phyloP scores from a whole-genome alignment of 768 basidiomycete species.

The Hericium alpestre region DNA sequence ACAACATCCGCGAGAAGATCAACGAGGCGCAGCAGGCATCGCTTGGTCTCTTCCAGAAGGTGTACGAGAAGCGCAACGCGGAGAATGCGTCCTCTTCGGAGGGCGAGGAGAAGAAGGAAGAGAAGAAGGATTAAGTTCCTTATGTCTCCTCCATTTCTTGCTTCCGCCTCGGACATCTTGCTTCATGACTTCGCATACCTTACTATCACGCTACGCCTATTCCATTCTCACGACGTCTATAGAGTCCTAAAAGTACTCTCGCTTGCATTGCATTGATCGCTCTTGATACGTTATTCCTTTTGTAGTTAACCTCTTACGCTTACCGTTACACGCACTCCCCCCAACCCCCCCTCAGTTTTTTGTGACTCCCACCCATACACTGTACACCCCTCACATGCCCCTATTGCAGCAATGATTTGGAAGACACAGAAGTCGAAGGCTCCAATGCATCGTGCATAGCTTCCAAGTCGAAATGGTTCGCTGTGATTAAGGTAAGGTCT shows the following conservation, averaged over 20 bases:
- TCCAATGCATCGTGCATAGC: too few relatives aligned
- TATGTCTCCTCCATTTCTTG: not conserved
- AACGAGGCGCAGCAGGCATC: slow-evolving; percentile 91
- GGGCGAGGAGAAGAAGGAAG: slow-evolving; percentile 31
- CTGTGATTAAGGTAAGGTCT: too few relatives aligned
- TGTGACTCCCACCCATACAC: not conserved
- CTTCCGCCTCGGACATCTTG: not conserved
- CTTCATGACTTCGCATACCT: not conserved
- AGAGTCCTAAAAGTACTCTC: slow-evolving; percentile 8
- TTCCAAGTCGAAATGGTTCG: too few relatives aligned
- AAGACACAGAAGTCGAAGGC: not conserved
- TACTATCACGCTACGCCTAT: not conserved
- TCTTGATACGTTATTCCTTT: not conserved
- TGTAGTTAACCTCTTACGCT: not conserved
- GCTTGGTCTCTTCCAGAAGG: slow-evolving; percentile 95
- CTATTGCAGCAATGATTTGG: not conserved
- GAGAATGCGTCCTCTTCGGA: slow-evolving; percentile 31
- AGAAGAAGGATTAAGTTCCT: slow-evolving; percentile 73
- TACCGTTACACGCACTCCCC: not conserved
- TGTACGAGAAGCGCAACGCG: slow-evolving; percentile 85
- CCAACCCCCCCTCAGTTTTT: not conserved
- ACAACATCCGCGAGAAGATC: slow-evolving; percentile 85
- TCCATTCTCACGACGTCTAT: slow-evolving; percentile 6
- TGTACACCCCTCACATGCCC: not conserved
- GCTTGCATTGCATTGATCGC: not conserved